These are phyloP conservation scores for Ceratocystis ficicola DNA, from an alignment of 2,329 filamentous ascomycete genomes.

Conservation along the genomic window DNA sequence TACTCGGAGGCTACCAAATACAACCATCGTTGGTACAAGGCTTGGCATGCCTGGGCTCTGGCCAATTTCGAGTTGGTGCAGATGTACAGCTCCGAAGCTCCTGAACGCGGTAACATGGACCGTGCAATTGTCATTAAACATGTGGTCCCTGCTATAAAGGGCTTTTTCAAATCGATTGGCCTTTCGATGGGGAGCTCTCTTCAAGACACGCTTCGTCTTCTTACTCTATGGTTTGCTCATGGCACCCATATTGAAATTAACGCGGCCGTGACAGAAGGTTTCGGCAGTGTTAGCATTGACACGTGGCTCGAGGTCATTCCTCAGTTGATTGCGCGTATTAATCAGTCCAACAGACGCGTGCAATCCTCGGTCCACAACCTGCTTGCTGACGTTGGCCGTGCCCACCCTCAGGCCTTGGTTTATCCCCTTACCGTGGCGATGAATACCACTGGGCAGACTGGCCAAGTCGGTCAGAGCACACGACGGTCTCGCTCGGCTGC, in stretches of 20 bases:
- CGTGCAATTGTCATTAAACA: slow-evolving; percentile 65
- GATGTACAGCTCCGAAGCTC: slow-evolving; percentile 32
- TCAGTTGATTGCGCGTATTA: slow-evolving; percentile 93
- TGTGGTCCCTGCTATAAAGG: slow-evolving; percentile 85
- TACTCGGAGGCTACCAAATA: slow-evolving; percentile 88
- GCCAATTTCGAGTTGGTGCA: slow-evolving; percentile 98
- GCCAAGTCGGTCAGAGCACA: slow-evolving; percentile 45
- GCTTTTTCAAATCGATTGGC: slow-evolving; percentile 95
- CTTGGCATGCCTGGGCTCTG: slow-evolving; percentile 97
- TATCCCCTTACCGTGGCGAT: slow-evolving; percentile 96
- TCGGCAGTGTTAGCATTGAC: slow-evolving; percentile 83
- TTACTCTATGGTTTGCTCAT: slow-evolving; percentile 94
- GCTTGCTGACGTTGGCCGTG: slow-evolving; percentile 80
- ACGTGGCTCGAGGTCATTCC: slow-evolving; percentile 98
- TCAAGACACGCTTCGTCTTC: slow-evolving; percentile 81
- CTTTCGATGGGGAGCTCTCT: slow-evolving; percentile 83
- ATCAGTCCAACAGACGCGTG: slow-evolving; percentile 81
- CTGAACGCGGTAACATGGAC: slow-evolving; percentile 35
- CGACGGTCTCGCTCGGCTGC: slow-evolving; percentile 76
- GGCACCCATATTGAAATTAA: slow-evolving; percentile 84
- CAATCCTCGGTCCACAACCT: slow-evolving; percentile 85
- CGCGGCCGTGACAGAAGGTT: slow-evolving; percentile 75
- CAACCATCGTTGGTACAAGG: slow-evolving; percentile 94
- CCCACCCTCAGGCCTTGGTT: slow-evolving; percentile 89
- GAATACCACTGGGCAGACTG: slow-evolving; percentile 52